phyloP scores from a whole-genome alignment of 106 monocot species.

The Allium cepa region DNA sequence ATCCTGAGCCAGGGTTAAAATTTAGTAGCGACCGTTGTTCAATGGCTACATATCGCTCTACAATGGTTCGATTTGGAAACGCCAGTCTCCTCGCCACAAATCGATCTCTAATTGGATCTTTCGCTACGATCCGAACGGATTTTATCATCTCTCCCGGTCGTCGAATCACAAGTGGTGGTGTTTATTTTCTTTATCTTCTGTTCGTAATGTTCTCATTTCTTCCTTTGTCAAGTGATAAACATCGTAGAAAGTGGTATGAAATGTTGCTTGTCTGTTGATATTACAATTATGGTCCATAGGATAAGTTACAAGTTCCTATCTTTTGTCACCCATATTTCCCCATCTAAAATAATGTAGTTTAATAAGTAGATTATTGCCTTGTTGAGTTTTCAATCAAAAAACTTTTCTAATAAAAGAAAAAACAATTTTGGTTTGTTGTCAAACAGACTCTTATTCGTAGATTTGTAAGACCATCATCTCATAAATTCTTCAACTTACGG shows the following conservation, averaged over 20 bases:
- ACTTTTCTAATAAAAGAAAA: background rate
- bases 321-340: no score
- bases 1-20: no score
- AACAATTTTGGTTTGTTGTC: background rate
- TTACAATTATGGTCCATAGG: background rate
- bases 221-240: background rate
- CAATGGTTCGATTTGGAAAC: conserved; percentile 1
- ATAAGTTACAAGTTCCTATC: no score
- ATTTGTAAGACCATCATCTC: background rate
- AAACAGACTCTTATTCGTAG: background rate
- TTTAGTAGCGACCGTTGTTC: no score
- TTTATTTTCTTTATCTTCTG: background rate
- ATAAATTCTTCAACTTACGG: background rate
- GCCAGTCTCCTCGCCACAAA: background rate
- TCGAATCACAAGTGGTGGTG: background rate
- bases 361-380: no score
- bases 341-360: no score
- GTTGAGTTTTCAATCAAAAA: background rate
- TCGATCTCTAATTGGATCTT: background rate
- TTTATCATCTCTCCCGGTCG: background rate
- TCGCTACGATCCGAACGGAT: background rate
- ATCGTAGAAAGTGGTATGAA: background rate
- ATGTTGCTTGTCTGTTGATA: background rate
- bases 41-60: background rate
- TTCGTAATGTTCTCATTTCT: background rate